These are phyloP conservation scores for Eutrema yunnanense DNA, from an alignment of 345 rosid genomes.

Conservation along the genomic window DNA sequence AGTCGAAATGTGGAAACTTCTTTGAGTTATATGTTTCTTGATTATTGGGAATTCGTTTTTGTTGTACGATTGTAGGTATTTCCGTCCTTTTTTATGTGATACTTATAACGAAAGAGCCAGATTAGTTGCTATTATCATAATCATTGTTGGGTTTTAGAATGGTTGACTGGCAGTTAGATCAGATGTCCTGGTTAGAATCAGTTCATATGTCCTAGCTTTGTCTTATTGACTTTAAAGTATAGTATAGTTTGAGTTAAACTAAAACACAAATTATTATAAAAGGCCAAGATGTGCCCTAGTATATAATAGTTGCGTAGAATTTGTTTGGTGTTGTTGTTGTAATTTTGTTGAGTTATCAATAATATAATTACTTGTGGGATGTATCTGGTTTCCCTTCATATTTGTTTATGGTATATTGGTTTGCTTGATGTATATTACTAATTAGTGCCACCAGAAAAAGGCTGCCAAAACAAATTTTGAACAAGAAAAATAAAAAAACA, in stretches of 20 bases:
- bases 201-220: too few species aligned
- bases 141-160: too few species aligned
- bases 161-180: too few species aligned
- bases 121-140: too few species aligned
- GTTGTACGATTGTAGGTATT: too few species aligned
- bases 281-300: not conserved
- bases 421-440: not conserved
- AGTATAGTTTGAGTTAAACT: not conserved
- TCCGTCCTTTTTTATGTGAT: too few species aligned
- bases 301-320: not conserved
- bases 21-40: too few species aligned
- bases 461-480: not conserved
- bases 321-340: not conserved
- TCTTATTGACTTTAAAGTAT: too few species aligned
- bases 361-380: not conserved
- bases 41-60: too few species aligned
- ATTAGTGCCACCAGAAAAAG: not conserved
- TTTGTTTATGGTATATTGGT: not conserved
- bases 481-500: not conserved
- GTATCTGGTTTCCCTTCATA: not conserved
- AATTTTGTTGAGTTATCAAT: not conserved
- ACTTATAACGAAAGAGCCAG: too few species aligned
- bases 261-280: not conserved
- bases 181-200: too few species aligned
- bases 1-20: too few species aligned